phyloP scores from a whole-genome alignment of 176 grass and related monocot genomes.

The Oryza meyeriana region DNA sequence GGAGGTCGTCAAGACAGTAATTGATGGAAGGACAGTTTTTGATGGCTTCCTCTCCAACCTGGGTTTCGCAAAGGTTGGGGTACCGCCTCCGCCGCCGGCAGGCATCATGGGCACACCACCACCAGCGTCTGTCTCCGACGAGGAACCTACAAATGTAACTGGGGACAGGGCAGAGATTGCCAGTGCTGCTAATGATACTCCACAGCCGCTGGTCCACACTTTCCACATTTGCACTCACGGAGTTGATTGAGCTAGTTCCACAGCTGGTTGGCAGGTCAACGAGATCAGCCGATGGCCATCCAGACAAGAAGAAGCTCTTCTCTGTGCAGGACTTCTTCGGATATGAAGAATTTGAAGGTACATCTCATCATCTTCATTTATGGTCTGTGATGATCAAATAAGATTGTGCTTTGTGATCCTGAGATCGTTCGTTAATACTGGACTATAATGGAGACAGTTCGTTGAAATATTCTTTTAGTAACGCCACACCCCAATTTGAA shows the following conservation, averaged over 20 bases:
- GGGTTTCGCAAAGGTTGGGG: slow-evolving; percentile 70
- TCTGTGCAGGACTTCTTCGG: slow-evolving; percentile 95
- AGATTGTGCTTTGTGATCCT: too few species aligned
- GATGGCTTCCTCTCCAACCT: slow-evolving; percentile 81
- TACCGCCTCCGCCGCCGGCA: slow-evolving; percentile 9
- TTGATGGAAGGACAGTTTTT: slow-evolving; percentile 68
- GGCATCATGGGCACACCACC: slow-evolving; percentile 32
- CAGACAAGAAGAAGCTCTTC: slow-evolving; percentile 97
- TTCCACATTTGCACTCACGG: slow-evolving; percentile 59
- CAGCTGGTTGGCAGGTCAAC: slow-evolving; percentile 62
- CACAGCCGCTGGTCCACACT: slow-evolving; percentile 64
- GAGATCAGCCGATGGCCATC: slow-evolving; percentile 45
- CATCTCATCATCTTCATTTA: background rate
- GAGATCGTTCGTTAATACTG: background rate
- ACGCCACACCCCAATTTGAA: too few species aligned
- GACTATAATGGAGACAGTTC: background rate
- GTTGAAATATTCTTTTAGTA: background rate
- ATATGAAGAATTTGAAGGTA: slow-evolving; percentile 89
- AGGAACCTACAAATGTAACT: background rate
- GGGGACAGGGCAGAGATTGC: slow-evolving; percentile 43
- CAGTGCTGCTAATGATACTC: background rate
- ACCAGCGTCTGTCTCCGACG: slow-evolving; percentile 19
- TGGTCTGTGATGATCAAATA: too few species aligned
- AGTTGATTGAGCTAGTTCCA: slow-evolving; percentile 75
- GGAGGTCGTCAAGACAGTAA: slow-evolving; percentile 48